Evolutionary conservation across 176 grass and related monocot species (phyloP).

Genomic region (Rhipidocladum racemiflorum): DNA sequence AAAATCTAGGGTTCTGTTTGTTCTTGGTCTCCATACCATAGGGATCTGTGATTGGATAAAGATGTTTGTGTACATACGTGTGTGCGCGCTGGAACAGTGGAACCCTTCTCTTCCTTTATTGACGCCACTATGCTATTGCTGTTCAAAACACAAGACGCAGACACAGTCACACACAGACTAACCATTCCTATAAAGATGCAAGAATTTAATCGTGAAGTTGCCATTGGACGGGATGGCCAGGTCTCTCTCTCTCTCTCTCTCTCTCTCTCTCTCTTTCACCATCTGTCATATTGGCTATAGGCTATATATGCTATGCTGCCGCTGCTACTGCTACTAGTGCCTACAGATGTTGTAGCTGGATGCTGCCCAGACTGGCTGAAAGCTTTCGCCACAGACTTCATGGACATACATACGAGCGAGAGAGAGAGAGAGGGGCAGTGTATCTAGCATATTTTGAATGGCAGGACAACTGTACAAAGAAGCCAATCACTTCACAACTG

Average conservation of each 20-base stretch:
- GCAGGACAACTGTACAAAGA: constrained; percentile 51
- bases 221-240: constrained; percentile 32
- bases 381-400: constrained; percentile 45
- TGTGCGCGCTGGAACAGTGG: too few relatives aligned
- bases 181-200: constrained; percentile 4
- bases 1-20: constrained; percentile 14
- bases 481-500: constrained; percentile 48
- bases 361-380: constrained; percentile 40
- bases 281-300: background rate
- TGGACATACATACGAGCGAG: constrained; percentile 8
- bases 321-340: background rate
- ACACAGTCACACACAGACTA: constrained; percentile 1
- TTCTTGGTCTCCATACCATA: constrained; percentile 33
- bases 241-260: background rate
- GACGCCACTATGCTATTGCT: constrained; percentile 22
- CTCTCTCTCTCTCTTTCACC: background rate
- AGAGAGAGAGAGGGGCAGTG: background rate
- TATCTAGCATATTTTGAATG: constrained; percentile 38
- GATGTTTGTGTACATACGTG: background rate
- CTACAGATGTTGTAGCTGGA: constrained; percentile 30
- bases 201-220: constrained; percentile 43
- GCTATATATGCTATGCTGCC: too few relatives aligned
- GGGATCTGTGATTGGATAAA: constrained; percentile 62
- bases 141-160: constrained; percentile 10
- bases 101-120: background rate